These are phyloP conservation scores for Cystobasidium ongulense DNA, from an alignment of 768 basidiomycete species.

Conservation along the genomic window DNA sequence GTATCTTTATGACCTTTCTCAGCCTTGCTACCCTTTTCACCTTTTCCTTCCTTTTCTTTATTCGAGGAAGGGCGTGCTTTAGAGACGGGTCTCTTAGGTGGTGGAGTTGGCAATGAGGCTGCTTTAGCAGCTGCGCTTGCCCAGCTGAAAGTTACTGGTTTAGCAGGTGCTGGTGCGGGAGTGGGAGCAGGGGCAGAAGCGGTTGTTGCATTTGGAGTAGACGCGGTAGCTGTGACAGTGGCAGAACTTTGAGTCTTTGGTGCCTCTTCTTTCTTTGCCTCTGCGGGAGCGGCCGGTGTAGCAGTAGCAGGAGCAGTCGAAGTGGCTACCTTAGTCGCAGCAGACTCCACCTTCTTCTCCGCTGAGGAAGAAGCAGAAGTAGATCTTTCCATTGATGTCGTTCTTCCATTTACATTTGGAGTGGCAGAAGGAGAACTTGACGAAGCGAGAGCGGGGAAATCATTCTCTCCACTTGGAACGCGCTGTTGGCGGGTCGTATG, in stretches of 20 bases:
- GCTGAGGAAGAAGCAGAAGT: neutral
- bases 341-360: neutral
- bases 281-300: neutral
- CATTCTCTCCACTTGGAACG: constrained; percentile 21
- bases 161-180: neutral
- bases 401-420: neutral
- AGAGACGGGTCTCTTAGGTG: constrained; percentile 13
- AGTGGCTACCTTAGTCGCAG: neutral
- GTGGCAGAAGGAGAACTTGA: neutral
- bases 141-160: constrained; percentile 24
- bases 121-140: constrained; percentile 21
- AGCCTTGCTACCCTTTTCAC: neutral
- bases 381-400: neutral
- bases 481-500: neutral
- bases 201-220: neutral
- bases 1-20: neutral
- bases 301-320: neutral
- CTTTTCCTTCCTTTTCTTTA: neutral
- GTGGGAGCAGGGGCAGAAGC: neutral
- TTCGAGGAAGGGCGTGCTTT: constrained; percentile 6
- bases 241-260: neutral
- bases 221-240: neutral
- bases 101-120: constrained; percentile 20
- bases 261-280: neutral
- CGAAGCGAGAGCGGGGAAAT: constrained; percentile 14